Percentiles rank a stretch among this genome's conserved stretches.
phyloP scores from a whole-genome alignment of 2,329 filamentous ascomycete species.

The Keithomyces neogunnii region DNA sequence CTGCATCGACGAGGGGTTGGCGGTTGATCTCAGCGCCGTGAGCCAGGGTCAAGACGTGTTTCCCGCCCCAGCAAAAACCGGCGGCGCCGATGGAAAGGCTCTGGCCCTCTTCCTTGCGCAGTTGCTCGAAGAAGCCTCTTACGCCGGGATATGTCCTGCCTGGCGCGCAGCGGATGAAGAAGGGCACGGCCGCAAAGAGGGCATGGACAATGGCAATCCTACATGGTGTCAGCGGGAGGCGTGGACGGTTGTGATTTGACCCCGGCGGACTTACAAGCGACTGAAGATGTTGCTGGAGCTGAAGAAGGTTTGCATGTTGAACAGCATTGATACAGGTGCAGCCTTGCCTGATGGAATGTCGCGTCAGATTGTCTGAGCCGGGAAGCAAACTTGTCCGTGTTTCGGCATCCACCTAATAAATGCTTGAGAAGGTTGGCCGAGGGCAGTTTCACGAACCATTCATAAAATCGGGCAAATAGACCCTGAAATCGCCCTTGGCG shows the following conservation, averaged over 20 bases:
- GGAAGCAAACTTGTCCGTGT: background rate
- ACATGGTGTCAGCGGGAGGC: background rate
- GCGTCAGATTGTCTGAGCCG: background rate
- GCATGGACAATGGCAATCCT: conserved; percentile 19
- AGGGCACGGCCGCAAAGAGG: conserved; percentile 21
- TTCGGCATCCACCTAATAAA: too few species aligned
- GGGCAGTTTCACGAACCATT: conserved; percentile 14
- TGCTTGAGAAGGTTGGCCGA: too few species aligned
- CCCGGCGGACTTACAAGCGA: conserved; percentile 19
- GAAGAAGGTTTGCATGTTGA: conserved; percentile 17
- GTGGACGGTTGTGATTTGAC: background rate
- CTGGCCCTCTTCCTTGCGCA: conserved; percentile 24
- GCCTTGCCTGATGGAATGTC: conserved; percentile 15
- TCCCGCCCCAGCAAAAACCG: conserved; percentile 58
- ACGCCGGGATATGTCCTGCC: conserved; percentile 25
- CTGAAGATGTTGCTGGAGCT: conserved; percentile 13
- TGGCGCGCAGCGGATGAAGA: conserved; percentile 20
- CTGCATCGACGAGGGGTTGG: conserved; percentile 38
- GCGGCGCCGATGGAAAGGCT: conserved; percentile 37
- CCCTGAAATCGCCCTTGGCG: conserved; percentile 37
- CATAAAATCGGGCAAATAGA: conserved; percentile 52
- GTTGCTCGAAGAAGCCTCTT: conserved; percentile 25
- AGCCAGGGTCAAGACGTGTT: conserved; percentile 41
- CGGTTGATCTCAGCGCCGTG: conserved; percentile 23
- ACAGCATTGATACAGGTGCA: conserved; percentile 22